These are phyloP conservation scores for Rhododendron molle DNA, from an alignment of 148 eudicot genomes.

Conservation along the genomic window DNA sequence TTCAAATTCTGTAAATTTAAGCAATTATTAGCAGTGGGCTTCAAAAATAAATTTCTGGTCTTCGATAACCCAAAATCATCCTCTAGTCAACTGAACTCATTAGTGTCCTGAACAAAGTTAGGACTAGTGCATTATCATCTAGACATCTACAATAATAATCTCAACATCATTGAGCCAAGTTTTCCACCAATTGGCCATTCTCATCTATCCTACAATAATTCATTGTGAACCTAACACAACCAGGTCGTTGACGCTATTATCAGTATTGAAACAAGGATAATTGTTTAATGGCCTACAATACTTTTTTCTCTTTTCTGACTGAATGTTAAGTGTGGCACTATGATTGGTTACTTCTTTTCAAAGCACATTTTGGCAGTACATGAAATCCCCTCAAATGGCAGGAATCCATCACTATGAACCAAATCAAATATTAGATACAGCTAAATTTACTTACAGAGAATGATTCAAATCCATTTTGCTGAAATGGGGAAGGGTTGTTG, in stretches of 20 bases:
- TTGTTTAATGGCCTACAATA: background rate
- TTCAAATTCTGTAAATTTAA: background rate
- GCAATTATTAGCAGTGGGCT: background rate
- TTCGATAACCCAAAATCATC: background rate
- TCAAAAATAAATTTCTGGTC: background rate
- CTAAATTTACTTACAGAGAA: constrained; percentile 49
- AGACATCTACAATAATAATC: background rate
- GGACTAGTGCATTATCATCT: background rate
- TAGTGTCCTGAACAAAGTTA: background rate
- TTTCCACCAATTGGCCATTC: background rate
- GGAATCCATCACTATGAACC: background rate
- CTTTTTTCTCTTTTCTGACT: background rate
- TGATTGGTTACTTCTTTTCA: background rate
- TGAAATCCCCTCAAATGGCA: background rate
- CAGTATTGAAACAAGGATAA: background rate
- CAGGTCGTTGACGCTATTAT: background rate
- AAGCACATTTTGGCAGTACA: background rate
- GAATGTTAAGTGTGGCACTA: background rate
- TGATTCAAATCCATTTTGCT: constrained; percentile 56
- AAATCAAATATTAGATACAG: background rate
- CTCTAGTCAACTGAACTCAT: background rate
- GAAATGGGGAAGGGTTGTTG: constrained; percentile 59
- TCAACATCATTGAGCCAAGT: background rate
- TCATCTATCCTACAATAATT: background rate
- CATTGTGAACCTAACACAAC: background rate